Percentiles rank a stretch among this genome's conserved stretches.
Conservation (phyloP, 2,329 filamentous ascomycete species). For the Talaromyces pinophilus region DNA sequence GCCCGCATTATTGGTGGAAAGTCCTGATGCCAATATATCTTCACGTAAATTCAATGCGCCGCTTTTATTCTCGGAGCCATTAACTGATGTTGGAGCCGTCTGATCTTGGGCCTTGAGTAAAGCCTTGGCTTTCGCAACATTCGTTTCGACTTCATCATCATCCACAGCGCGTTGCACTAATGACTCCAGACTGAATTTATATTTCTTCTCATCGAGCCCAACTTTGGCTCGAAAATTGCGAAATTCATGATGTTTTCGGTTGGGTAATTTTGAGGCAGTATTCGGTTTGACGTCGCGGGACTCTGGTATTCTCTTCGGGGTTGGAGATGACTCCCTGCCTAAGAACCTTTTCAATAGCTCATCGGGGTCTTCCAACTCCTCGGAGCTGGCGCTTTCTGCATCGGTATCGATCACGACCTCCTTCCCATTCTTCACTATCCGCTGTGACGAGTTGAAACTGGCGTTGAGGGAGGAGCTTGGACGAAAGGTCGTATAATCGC, state of each 20-base stretch:
- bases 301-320: constrained; percentile 23
- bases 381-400: constrained; percentile 65
- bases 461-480: constrained; percentile 27
- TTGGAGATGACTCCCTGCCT: constrained; percentile 24
- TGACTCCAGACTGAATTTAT: constrained; percentile 65
- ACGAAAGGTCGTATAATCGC: constrained; percentile 25
- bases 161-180: constrained; percentile 61
- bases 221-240: constrained; percentile 13
- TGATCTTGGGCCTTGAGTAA: constrained; percentile 31
- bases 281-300: constrained; percentile 17
- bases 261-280: constrained; percentile 23
- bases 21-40: constrained; percentile 45
- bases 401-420: constrained; percentile 67
- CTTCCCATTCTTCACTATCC: constrained; percentile 58
- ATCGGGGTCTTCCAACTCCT: constrained; percentile 58
- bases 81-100: neutral
- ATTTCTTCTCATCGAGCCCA: constrained; percentile 45
- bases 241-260: constrained; percentile 17
- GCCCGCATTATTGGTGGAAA: constrained; percentile 47
- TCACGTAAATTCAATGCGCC: constrained; percentile 35
- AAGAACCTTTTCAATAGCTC: constrained; percentile 47
- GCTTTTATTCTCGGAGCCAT: constrained; percentile 9
- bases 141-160: constrained; percentile 62
- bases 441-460: constrained; percentile 45
- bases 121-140: constrained; percentile 42